Conservation (phyloP, 1,284 basidiomycete species). For the Leucoagaricus sp. region DNA sequence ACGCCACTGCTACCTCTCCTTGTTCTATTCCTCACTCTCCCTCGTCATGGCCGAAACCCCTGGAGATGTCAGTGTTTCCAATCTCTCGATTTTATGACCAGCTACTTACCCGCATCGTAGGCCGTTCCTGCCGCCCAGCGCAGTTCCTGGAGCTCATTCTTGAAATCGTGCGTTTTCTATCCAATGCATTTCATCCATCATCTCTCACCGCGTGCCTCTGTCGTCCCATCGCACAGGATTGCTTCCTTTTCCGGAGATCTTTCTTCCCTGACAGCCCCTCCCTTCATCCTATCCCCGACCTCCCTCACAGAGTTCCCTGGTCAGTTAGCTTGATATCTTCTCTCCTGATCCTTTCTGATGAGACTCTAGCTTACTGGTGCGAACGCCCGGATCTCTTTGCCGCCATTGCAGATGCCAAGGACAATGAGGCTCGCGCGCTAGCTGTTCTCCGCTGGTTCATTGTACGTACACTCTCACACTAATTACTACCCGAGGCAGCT, state of each 20-base stretch:
- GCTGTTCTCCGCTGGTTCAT: slow-evolving; percentile 92
- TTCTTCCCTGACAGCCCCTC: slow-evolving; percentile 93
- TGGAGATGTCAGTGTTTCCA: slow-evolving; percentile 38
- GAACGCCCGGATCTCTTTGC: slow-evolving; percentile 87
- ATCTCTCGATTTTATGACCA: background rate
- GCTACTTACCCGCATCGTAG: slow-evolving; percentile 31
- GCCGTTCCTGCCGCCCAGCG: slow-evolving; percentile 75
- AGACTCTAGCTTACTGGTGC: slow-evolving; percentile 82
- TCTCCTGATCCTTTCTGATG: background rate
- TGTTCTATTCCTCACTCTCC: slow-evolving; percentile 1
- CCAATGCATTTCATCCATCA: background rate
- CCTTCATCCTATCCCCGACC: slow-evolving; percentile 87
- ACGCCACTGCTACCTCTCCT: slow-evolving; percentile 5
- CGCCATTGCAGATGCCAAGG: slow-evolving; percentile 75
- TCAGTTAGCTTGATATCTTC: slow-evolving; percentile 33
- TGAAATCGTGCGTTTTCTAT: slow-evolving; percentile 68
- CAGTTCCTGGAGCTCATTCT: slow-evolving; percentile 75
- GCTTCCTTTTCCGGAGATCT: slow-evolving; percentile 90
- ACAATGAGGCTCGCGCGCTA: slow-evolving; percentile 71
- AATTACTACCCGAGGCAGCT: background rate
- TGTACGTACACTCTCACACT: slow-evolving; percentile 41
- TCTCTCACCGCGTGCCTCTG: background rate
- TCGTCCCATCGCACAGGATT: slow-evolving; percentile 48
- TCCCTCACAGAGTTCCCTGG: slow-evolving; percentile 89
- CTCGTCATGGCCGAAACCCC: slow-evolving; percentile 24